Evolutionary conservation across 2,329 filamentous ascomycete species (phyloP).

Genomic region (Hymenoscyphus repandus): DNA sequence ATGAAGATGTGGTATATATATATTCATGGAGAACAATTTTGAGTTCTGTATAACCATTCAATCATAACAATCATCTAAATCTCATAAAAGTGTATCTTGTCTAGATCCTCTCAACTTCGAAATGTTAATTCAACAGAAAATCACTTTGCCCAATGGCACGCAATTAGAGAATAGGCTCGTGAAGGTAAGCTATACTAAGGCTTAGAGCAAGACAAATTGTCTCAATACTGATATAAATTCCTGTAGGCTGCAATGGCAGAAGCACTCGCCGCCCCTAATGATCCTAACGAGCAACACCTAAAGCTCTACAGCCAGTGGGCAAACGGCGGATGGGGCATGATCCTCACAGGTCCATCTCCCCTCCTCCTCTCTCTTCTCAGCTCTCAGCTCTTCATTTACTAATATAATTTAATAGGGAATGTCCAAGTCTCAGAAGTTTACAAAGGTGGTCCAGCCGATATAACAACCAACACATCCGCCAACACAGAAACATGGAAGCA

Average conservation of each 20-base stretch:
- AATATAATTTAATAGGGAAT: too few species aligned
- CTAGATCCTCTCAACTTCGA: too few species aligned
- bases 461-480: slow-evolving; percentile 24
- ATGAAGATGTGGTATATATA: too few species aligned
- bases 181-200: too few species aligned
- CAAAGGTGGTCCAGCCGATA: slow-evolving; percentile 34
- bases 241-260: slow-evolving; percentile 47
- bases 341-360: slow-evolving; percentile 38
- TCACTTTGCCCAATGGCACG: too few species aligned
- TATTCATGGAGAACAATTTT: too few species aligned
- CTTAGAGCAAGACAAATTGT: too few species aligned
- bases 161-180: too few species aligned
- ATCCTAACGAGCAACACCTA: slow-evolving; percentile 39
- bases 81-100: too few species aligned
- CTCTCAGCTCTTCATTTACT: neutral
- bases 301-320: slow-evolving; percentile 49
- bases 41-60: too few species aligned
- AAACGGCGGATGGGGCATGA: slow-evolving; percentile 46
- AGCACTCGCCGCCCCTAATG: slow-evolving; percentile 34
- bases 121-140: too few species aligned
- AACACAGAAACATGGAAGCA: slow-evolving; percentile 34
- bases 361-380: neutral
- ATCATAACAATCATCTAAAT: too few species aligned
- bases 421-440: slow-evolving; percentile 39
- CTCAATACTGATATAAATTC: neutral